Base-by-base conservation (phyloP, 371 early-diverging fungal genomes). In the Mucor indicus region DNA sequence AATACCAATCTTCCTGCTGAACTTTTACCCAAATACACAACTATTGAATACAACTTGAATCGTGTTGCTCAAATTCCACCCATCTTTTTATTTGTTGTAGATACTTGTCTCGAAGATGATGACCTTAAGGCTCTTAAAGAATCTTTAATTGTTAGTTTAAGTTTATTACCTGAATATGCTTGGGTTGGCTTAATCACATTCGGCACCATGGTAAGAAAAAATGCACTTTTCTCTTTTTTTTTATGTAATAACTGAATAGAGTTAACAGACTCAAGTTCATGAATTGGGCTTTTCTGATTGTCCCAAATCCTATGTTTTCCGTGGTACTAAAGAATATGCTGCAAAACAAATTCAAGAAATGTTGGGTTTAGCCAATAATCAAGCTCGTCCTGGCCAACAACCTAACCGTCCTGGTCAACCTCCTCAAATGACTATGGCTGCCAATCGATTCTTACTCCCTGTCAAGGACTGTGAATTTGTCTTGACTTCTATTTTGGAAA, bases 1-100 rank as follows among this genome's bases (percentile, higher is more conserved):
- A 85, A 83, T 46, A 89, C 90, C 46, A 94, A 95, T 57, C 82
- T 99, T 53, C 99, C 99, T 2, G 91, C 96, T n/a, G 99, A 99
- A 72, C 75, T 99, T 54, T 68, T 96, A 48, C 87, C 87, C 37
- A 88, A 92, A 52, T 96, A 88, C 77, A 95, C 96, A 7, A 99
- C 99, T 3, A 95, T 98, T 48, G 99, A 99, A 80, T 99, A 99
- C 73, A 87, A 91, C 15, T 67, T 98, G 51, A 74, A 81, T 27
- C 73, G 87, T 17, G 75, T 76, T 44, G 87, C 96, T 33, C 83
- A 87, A 17, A 80, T 91, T 38, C 95, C 96, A 24, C 97, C 98
- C 25, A 87, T 98, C 51, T 99, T 99, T 67, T 77, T 99, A 49
- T 98, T 92, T 69, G 94, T 99, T 24, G 95, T 99, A 17, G 99